phyloP scores from a whole-genome alignment of 306 rosid genomes.

The Pyrus betulifolia region DNA sequence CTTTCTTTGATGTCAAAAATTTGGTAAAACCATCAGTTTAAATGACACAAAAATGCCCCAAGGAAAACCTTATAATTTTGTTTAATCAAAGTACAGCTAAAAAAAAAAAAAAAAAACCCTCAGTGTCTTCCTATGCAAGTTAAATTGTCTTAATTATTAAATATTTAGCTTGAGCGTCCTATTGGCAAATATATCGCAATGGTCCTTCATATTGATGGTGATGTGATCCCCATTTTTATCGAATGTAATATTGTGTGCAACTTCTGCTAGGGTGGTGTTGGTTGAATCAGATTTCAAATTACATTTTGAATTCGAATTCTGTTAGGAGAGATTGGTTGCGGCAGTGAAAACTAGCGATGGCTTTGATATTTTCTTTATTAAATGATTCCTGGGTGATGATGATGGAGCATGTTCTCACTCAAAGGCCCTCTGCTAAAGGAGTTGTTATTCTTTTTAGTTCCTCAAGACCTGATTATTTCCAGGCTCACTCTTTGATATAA shows the following conservation, averaged over 20 bases:
- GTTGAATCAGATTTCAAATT: not conserved
- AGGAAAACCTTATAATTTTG: not conserved
- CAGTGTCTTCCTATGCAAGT: not conserved
- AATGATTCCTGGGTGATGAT: not conserved
- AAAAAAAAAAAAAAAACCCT: too few species aligned
- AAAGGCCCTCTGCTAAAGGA: not conserved
- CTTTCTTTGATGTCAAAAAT: not conserved
- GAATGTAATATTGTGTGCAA: not conserved
- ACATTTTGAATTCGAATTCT: not conserved
- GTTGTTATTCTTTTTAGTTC: not conserved
- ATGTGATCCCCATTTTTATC: not conserved
- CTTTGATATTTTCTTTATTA: not conserved
- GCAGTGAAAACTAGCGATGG: not conserved
- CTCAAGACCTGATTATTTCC: not conserved
- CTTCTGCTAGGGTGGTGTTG: not conserved
- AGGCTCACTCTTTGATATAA: not conserved
- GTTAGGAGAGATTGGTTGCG: not conserved
- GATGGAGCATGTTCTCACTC: not conserved
- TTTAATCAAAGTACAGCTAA: not conserved
- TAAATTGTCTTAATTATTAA: not conserved
- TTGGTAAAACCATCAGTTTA: not conserved
- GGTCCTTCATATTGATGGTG: not conserved
- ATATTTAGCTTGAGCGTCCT: not conserved
- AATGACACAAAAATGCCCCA: not conserved
- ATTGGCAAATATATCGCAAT: not conserved